A percentile compares a stretch with the other conserved stretches of the same genome.
Conservation (phyloP, 441 rosid species). For the Aquilaria agallochum region DNA sequence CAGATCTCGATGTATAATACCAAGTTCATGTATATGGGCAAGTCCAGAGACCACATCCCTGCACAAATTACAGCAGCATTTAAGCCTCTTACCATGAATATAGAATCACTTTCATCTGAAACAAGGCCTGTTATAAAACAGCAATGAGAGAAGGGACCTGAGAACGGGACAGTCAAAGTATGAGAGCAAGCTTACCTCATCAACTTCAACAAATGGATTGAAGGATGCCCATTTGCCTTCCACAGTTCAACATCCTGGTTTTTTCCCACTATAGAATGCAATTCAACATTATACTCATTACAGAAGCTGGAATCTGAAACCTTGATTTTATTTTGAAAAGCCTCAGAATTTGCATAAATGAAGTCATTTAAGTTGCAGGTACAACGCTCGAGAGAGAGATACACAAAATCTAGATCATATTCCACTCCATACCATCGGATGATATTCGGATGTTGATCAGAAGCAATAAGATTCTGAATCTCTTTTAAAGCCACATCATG, state of each 20-base stretch:
- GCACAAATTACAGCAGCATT: constrained; percentile 18
- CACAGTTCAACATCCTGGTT: constrained; percentile 49
- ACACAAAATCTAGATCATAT: constrained; percentile 76
- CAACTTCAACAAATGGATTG: constrained; percentile 57
- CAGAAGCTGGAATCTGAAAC: constrained; percentile 24
- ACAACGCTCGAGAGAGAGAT: constrained; percentile 87
- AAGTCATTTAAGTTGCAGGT: constrained; percentile 78
- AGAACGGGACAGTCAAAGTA: not conserved
- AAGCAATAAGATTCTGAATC: constrained; percentile 81
- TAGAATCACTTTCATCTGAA: not conserved
- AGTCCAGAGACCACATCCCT: constrained; percentile 88
- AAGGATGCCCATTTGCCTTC: constrained; percentile 78
- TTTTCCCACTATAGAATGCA: constrained; percentile 36
- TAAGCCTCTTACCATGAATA: not conserved
- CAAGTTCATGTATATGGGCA: constrained; percentile 86
- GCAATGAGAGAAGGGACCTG: not conserved
- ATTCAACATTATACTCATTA: constrained; percentile 27
- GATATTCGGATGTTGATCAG: constrained; percentile 85
- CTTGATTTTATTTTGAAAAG: constrained; percentile 36
- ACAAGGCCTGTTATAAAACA: not conserved
- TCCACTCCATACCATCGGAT: constrained; percentile 93
- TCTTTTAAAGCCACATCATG: constrained; percentile 88
- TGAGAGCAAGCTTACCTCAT: constrained; percentile 58
- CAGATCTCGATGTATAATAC: constrained; percentile 87
- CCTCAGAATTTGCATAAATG: constrained; percentile 41